phyloP scores from a whole-genome alignment of 2,329 filamentous ascomycete species.

The Akanthomyces dipterigenus region DNA sequence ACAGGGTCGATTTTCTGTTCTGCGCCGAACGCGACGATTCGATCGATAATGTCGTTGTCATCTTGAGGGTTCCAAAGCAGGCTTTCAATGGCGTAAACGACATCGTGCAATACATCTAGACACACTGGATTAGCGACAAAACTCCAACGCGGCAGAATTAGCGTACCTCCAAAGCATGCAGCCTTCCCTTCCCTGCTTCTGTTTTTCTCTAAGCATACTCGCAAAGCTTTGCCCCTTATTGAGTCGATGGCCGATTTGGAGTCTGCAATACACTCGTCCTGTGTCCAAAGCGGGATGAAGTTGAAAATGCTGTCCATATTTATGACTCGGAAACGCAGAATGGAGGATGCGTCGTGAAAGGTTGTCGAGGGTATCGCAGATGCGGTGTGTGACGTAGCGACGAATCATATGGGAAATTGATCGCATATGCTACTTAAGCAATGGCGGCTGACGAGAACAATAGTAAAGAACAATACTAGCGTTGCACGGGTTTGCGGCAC shows the following conservation, averaged over 20 bases:
- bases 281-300: slow-evolving; percentile 19
- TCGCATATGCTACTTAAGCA: not conserved
- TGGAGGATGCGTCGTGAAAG: no score
- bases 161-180: not conserved
- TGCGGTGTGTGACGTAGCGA: not conserved
- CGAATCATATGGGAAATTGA: not conserved
- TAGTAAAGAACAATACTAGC: not conserved
- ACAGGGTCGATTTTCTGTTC: slow-evolving; percentile 8
- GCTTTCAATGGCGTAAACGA: slow-evolving; percentile 8
- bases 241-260: slow-evolving; percentile 14
- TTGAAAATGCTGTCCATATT: slow-evolving; percentile 20
- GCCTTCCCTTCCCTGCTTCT: not conserved
- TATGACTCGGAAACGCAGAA: not conserved
- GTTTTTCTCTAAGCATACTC: not conserved
- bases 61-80: slow-evolving; percentile 5
- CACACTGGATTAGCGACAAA: not conserved
- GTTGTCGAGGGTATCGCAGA: not conserved
- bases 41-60: slow-evolving; percentile 15
- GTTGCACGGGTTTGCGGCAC: not conserved
- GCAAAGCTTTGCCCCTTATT: slow-evolving; percentile 5
- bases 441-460: not conserved
- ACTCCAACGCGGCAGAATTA: not conserved
- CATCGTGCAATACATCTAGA: slow-evolving; percentile 14
- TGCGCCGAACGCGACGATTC: slow-evolving; percentile 5
- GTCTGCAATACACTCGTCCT: slow-evolving; percentile 12